Conservation (phyloP, 202 grass and related monocot species). For the Thinopyrum obtusiflorum region DNA sequence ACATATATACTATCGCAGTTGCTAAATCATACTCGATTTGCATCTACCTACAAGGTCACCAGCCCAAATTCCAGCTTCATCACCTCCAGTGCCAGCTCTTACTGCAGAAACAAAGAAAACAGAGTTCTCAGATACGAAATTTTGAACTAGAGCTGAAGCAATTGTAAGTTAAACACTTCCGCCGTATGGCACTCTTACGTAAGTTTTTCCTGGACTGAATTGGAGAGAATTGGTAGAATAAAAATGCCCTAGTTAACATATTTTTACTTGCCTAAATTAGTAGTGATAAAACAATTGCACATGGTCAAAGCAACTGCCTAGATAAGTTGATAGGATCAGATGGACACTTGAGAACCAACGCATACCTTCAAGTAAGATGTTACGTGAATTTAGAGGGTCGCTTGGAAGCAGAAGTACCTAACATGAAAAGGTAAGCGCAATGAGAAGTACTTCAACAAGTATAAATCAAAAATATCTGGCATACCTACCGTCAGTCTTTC, state of each 20-base stretch:
- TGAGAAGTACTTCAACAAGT: conserved; percentile 29
- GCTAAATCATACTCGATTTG: conserved; percentile 36
- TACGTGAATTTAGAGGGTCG: conserved; percentile 86
- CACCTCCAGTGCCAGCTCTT: conserved; percentile 89
- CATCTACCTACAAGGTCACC: conserved; percentile 99
- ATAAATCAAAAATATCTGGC: conserved; percentile 9
- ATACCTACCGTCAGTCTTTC: conserved; percentile 72
- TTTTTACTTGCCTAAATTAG: neutral
- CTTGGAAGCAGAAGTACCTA: conserved; percentile 80
- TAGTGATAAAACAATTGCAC: neutral
- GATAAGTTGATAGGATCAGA: conserved; percentile 17
- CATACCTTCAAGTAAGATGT: conserved; percentile 97
- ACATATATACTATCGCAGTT: neutral
- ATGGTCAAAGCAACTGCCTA: neutral
- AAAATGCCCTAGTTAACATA: neutral
- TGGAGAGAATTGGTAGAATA: neutral
- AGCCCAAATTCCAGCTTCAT: conserved; percentile 96
- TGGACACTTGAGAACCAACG: conserved; percentile 18
- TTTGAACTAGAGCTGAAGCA: neutral
- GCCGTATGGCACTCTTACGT: neutral
- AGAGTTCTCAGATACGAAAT: conserved; percentile 26
- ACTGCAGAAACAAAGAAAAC: conserved; percentile 69
- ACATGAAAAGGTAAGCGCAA: conserved; percentile 14
- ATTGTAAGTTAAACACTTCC: neutral
- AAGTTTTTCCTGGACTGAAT: neutral